Evolutionary conservation across 2,329 filamentous ascomycete species (phyloP).

Genomic region (Oidium heveae): DNA sequence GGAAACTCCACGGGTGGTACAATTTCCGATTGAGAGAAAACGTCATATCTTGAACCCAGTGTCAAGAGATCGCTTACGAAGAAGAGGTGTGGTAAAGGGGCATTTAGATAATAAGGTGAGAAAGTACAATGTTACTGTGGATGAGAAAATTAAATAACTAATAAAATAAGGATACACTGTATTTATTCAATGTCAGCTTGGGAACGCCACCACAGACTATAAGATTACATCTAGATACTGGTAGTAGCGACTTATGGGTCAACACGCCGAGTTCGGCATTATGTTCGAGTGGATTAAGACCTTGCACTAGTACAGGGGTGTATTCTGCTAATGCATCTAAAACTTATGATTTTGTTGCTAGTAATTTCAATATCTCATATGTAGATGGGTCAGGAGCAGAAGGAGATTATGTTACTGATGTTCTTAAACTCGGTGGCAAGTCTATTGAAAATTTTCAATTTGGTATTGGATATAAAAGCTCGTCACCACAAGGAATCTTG

Average conservation of each 20-base stretch:
- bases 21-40: too few relatives aligned
- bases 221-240: slow-evolving; percentile 42
- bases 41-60: too few relatives aligned
- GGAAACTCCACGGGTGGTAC: too few relatives aligned
- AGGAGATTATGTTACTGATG: slow-evolving; percentile 64
- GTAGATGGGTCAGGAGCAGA: slow-evolving; percentile 53
- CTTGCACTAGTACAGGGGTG: slow-evolving; percentile 36
- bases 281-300: slow-evolving; percentile 23
- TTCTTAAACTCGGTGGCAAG: slow-evolving; percentile 30
- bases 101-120: too few relatives aligned
- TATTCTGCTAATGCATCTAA: slow-evolving; percentile 49
- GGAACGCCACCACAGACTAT: too few relatives aligned
- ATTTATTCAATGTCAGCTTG: too few relatives aligned
- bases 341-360: slow-evolving; percentile 48
- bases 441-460: slow-evolving; percentile 37
- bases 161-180: too few relatives aligned
- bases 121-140: too few relatives aligned
- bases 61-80: too few relatives aligned
- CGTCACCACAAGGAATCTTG: slow-evolving; percentile 44
- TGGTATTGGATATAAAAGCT: slow-evolving; percentile 41
- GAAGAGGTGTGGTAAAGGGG: too few relatives aligned
- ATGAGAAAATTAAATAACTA: too few relatives aligned
- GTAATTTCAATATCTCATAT: slow-evolving; percentile 69
- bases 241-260: slow-evolving; percentile 44
- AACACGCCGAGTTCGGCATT: slow-evolving; percentile 37